Percentiles rank a stretch among this genome's conserved stretches.
Conservation (phyloP, 805 yeast species). For the Lachancea dasiensis region DNA sequence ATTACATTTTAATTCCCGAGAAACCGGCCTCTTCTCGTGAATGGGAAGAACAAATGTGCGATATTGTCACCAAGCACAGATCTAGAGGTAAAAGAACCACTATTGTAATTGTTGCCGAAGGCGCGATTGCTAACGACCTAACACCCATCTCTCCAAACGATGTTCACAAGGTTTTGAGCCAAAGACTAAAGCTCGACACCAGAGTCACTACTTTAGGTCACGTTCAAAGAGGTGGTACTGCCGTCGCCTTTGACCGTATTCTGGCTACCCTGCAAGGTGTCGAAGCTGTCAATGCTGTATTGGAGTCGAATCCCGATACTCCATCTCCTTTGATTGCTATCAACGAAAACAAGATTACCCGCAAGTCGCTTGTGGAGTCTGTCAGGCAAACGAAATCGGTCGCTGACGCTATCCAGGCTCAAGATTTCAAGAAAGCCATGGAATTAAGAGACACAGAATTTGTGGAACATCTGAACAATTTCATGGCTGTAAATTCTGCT, state of each 20-base stretch:
- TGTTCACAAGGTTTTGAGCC: constrained; percentile 77
- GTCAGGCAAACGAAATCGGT: constrained; percentile 83
- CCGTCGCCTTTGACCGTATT: constrained; percentile 89
- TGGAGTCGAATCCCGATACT: constrained; percentile 79
- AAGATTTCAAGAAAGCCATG: constrained; percentile 85
- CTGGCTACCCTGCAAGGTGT: constrained; percentile 96
- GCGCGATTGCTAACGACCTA: constrained; percentile 81
- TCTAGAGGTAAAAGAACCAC: constrained; percentile 86
- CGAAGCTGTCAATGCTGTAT: constrained; percentile 91
- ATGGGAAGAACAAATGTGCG: constrained; percentile 79
- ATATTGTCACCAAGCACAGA: constrained; percentile 73
- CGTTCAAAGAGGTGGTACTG: constrained; percentile 98
- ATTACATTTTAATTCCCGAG: constrained; percentile 90
- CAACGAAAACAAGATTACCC: constrained; percentile 76
- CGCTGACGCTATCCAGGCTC: constrained; percentile 74
- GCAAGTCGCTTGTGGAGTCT: constrained; percentile 84
- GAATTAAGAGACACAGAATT: constrained; percentile 82
- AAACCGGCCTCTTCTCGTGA: constrained; percentile 67
- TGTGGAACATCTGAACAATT: constrained; percentile 70
- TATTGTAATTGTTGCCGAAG: constrained; percentile 96
- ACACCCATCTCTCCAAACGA: constrained; percentile 73
- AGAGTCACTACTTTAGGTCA: constrained; percentile 94
- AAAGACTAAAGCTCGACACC: constrained; percentile 87
- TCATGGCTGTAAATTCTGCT: constrained; percentile 58
- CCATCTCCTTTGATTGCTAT: constrained; percentile 95